A percentile compares a stretch with the other conserved stretches of the same genome.
Conservation (phyloP, 495 filamentous ascomycete genomes). For the Chlorociboria aeruginascens region DNA sequence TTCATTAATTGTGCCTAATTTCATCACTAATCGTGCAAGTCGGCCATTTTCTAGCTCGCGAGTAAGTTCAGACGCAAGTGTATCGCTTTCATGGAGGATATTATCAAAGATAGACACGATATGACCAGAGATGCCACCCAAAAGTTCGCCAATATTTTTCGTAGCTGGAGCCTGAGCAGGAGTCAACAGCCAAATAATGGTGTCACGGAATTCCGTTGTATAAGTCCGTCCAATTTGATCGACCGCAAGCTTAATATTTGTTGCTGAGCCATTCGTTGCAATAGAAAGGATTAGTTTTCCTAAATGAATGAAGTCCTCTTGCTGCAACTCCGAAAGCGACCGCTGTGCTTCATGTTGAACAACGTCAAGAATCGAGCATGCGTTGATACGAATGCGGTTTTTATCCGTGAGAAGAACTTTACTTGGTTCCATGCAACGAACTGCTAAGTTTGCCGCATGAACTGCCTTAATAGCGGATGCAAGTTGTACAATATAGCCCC, state of each 20-base stretch:
- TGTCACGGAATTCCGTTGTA: conserved; percentile 58
- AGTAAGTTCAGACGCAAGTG: conserved; percentile 52
- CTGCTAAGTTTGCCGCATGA: conserved; percentile 69
- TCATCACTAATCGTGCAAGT: conserved; percentile 67
- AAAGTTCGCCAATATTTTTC: conserved; percentile 67
- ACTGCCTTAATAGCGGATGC: conserved; percentile 80
- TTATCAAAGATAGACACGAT: conserved; percentile 59
- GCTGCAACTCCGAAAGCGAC: conserved; percentile 62
- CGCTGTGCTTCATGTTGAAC: conserved; percentile 59
- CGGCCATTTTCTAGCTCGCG: conserved; percentile 88
- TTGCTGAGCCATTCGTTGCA: conserved; percentile 47
- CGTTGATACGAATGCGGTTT: conserved; percentile 78
- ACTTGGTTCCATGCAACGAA: conserved; percentile 67
- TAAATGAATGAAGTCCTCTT: conserved; percentile 77
- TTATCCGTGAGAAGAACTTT: conserved; percentile 79
- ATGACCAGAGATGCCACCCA: conserved; percentile 63
- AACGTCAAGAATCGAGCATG: conserved; percentile 79
- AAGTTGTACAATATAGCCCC: conserved; percentile 89
- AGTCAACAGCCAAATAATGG: conserved; percentile 63
- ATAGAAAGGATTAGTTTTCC: conserved; percentile 73
- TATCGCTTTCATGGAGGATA: conserved; percentile 63
- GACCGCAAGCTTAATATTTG: conserved; percentile 40
- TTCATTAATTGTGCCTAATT: conserved; percentile 77
- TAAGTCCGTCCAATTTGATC: conserved; percentile 65
- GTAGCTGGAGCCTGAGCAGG: conserved; percentile 28